Base-by-base conservation (phyloP, 1,284 basidiomycete species). In the Xanthoconium separans region DNA sequence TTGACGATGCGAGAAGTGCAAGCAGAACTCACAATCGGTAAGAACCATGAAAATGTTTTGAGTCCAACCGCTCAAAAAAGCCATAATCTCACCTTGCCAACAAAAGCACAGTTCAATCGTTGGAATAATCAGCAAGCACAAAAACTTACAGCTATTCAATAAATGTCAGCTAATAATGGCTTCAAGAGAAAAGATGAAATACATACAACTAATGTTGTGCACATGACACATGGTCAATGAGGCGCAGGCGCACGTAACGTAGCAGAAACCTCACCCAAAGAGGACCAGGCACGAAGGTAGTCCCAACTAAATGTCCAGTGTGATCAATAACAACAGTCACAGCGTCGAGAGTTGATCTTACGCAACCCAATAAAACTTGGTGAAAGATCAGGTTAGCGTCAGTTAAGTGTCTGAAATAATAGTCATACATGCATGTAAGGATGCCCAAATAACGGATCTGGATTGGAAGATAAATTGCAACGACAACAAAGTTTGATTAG, bases 1-100 rank as follows among this genome's bases (percentile, higher is more conserved):
- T 40, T 6, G 12, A 16, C 15, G 27, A 29, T 13, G 0, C 6
- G 33, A 10, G 7, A 18, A 12, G 15, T n/a, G 4, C 0, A 29
- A 15, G 2, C 12, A 41, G 15, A 13, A n/a, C 57, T 59, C 18
- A 58, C 57, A 42, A 9, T 58, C 57, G 16, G 51, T 9, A 12
- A 29, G 15, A 37, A 24, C 34, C 2, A 4, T 52, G 11, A 54
- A 54, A 18, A 54, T 30, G 3, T 16, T 7, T 6, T 4, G 2
- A 2, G 36, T 56, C 54, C 54, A 55, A 13, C 2, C 10, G 12
- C 24, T 0, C 12, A 53, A 1, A 34, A 43, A 30, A 8, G 15
- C 1, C 2, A 43, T 0, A 9, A 22, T 8, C 27, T 47, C 27
- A 39, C 53, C 41, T 50, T 55, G 20, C 8, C 16, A 40, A 7